Evolutionary conservation across 352 stramenopile species (phyloP).

Genomic region (Phytophthora megakarya): DNA sequence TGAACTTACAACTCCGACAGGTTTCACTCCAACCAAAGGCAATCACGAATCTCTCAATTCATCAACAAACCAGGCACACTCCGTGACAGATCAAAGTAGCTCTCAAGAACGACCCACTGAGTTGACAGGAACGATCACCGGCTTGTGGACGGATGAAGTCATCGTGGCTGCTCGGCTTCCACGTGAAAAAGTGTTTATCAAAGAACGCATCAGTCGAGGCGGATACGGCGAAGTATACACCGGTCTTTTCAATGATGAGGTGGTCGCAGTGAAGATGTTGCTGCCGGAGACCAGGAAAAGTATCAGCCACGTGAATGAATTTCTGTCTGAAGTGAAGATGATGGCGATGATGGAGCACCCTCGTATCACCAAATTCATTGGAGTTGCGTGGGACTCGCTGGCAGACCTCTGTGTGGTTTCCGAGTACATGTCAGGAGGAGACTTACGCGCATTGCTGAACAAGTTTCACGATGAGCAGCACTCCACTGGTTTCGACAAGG

Average conservation of each 20-base stretch:
- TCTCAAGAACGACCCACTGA: conserved; percentile 12
- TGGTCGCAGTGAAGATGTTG: conserved; percentile 43
- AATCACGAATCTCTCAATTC: conserved; percentile 9
- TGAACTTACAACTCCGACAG: conserved; percentile 13
- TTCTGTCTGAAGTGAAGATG: conserved; percentile 63
- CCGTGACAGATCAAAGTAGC: not conserved
- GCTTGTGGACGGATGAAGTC: conserved; percentile 36
- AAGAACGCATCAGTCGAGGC: conserved; percentile 32
- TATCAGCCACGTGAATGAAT: conserved; percentile 43
- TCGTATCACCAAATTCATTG: conserved; percentile 22
- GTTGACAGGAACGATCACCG: conserved; percentile 15
- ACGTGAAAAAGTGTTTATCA: conserved; percentile 40
- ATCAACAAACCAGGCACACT: conserved; percentile 10
- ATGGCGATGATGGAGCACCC: conserved; percentile 49
- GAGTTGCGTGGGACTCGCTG: conserved; percentile 26
- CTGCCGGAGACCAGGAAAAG: conserved; percentile 33
- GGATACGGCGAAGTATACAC: conserved; percentile 43
- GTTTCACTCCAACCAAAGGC: conserved; percentile 6
- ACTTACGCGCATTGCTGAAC: conserved; percentile 15
- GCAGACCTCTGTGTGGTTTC: conserved; percentile 21
- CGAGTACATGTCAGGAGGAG: conserved; percentile 25
- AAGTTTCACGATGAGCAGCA: conserved; percentile 9
- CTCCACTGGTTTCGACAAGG: conserved; percentile 14
- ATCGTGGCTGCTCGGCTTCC: conserved; percentile 42
- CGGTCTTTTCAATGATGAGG: conserved; percentile 33